These are phyloP conservation scores for Orbilia brochopaga DNA, from an alignment of 2,329 filamentous ascomycete genomes.

Conservation along the genomic window DNA sequence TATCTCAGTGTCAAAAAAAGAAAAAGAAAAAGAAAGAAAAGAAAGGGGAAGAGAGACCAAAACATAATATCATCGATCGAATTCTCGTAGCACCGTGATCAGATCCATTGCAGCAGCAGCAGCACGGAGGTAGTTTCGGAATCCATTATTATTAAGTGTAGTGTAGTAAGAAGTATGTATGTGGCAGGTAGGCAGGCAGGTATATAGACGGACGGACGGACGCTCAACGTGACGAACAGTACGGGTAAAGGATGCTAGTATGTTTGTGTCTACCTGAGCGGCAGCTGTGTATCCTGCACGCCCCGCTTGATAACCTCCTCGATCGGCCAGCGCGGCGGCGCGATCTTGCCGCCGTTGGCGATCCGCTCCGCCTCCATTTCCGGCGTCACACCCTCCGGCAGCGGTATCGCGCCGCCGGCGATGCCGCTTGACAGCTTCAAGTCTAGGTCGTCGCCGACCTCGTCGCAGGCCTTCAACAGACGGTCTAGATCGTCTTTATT, in stretches of 20 bases:
- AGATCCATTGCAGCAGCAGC: not conserved
- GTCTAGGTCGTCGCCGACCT: constrained; percentile 88
- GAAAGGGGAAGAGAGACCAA: not conserved
- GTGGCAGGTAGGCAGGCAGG: not conserved
- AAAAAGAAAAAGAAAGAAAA: constrained; percentile 1
- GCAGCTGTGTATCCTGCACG: constrained; percentile 75
- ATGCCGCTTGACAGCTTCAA: constrained; percentile 97
- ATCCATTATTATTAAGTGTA: no score
- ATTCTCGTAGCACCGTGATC: not conserved
- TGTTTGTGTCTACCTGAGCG: constrained; percentile 65
- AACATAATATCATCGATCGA: not conserved
- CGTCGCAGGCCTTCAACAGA: constrained; percentile 84
- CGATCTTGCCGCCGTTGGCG: constrained; percentile 63
- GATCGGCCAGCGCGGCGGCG: constrained; percentile 77
- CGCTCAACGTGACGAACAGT: no score
- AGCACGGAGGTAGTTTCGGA: no score
- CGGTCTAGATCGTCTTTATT: constrained; percentile 98
- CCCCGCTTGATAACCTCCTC: constrained; percentile 76
- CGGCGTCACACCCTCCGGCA: constrained; percentile 72
- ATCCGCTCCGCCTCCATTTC: constrained; percentile 73
- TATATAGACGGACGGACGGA: no score
- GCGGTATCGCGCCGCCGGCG: constrained; percentile 80
- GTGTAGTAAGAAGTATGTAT: not conserved
- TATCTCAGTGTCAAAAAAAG: constrained; percentile 4
- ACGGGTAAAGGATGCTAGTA: no score